Evolutionary conservation across 352 stramenopile genomes (phyloP).

Genomic region (Blastocystis sp.): DNA sequence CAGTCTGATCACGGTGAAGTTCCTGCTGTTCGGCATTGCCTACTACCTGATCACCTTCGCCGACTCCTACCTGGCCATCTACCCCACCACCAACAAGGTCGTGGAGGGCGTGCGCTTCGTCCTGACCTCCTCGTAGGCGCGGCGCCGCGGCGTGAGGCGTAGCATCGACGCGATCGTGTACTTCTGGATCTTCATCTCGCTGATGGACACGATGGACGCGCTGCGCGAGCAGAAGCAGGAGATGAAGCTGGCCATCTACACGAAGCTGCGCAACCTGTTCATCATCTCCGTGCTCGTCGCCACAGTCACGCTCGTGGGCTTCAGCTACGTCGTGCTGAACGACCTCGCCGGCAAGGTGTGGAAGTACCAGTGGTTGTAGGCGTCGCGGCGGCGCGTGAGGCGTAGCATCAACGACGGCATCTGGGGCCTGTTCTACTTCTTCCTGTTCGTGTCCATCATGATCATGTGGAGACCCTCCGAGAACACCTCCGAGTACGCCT

Average conservation of each 20-base stretch:
- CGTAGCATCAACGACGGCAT: constrained; percentile 62
- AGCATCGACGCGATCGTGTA: constrained; percentile 61
- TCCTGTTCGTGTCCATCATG: constrained; percentile 55
- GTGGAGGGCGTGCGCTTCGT: constrained; percentile 13
- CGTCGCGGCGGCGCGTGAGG: neutral
- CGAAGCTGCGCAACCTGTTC: constrained; percentile 24
- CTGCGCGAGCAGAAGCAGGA: constrained; percentile 4
- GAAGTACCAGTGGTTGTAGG: constrained; percentile 67
- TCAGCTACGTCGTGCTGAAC: constrained; percentile 7
- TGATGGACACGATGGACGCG: constrained; percentile 37
- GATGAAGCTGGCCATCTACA: constrained; percentile 43
- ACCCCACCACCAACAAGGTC: neutral
- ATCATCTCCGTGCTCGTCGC: constrained; percentile 5
- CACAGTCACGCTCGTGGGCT: neutral
- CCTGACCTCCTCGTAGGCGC: neutral
- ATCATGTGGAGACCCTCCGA: constrained; percentile 62
- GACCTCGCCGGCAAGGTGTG: constrained; percentile 17
- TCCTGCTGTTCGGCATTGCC: constrained; percentile 17
- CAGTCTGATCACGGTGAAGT: constrained; percentile 30
- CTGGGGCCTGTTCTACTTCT: constrained; percentile 65
- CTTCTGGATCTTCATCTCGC: constrained; percentile 52
- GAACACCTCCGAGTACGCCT: constrained; percentile 56
- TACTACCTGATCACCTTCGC: constrained; percentile 53
- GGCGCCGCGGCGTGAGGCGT: neutral
- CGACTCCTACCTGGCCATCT: constrained; percentile 43